A percentile compares a stretch with the other conserved stretches of the same genome.
These are phyloP conservation scores for Fraxinus velutina DNA, from an alignment of 305 asterid genomes.

Conservation along the genomic window DNA sequence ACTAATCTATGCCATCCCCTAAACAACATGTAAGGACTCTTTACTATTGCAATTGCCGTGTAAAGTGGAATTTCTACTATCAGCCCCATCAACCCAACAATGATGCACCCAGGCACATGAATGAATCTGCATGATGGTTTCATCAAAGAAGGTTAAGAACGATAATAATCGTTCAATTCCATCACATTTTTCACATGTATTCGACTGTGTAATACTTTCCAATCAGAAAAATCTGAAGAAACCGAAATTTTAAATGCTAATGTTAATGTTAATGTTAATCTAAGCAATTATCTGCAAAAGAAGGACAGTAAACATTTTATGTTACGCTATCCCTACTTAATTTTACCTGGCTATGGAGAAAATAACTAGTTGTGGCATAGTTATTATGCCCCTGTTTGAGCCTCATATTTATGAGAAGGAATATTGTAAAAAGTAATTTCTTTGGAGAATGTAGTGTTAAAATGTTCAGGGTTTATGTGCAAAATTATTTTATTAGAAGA, in stretches of 20 bases:
- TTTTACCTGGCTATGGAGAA: neutral
- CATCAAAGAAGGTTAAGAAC: constrained; percentile 1
- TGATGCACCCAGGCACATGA: constrained; percentile 81
- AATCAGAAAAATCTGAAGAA: neutral
- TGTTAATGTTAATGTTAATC: neutral
- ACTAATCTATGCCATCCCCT: constrained; percentile 89
- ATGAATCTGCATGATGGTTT: constrained; percentile 51
- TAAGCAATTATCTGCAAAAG: neutral
- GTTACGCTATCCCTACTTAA: neutral
- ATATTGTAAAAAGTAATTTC: neutral
- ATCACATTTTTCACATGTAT: too few species aligned
- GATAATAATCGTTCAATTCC: neutral
- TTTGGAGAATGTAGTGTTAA: neutral
- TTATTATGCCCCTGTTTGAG: neutral
- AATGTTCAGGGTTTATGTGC: neutral
- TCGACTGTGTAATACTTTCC: too few species aligned
- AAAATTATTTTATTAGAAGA: neutral
- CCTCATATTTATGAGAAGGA: neutral
- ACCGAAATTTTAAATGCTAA: neutral
- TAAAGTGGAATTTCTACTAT: constrained; percentile 86
- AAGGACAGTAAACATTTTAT: neutral
- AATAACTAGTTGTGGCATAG: neutral
- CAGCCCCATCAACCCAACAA: constrained; percentile 68
- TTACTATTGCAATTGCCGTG: constrained; percentile 70
- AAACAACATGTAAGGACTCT: constrained; percentile 88